phyloP scores from a whole-genome alignment of 2,329 filamentous ascomycete genomes.

The Microdochium bolleyi region DNA sequence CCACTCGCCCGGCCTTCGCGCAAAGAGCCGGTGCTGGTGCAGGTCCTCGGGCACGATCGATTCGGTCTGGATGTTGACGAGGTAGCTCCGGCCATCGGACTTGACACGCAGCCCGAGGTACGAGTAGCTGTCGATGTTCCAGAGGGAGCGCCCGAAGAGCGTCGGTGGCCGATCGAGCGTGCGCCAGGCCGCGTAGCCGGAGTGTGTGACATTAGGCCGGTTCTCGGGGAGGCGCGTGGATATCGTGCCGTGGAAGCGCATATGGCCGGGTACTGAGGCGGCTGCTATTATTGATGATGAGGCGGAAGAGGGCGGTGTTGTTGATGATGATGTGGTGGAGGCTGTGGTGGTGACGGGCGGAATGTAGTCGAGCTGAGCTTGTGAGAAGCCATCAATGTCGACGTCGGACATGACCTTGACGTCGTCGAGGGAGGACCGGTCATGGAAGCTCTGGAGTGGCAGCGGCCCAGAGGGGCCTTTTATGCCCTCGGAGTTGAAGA shows the following conservation, averaged over 20 bases:
- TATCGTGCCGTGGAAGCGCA: constrained; percentile 80
- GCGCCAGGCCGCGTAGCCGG: constrained; percentile 85
- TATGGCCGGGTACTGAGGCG: constrained; percentile 45
- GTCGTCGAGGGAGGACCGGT: constrained; percentile 33
- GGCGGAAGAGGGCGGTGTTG: constrained; percentile 9
- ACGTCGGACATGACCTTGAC: constrained; percentile 79
- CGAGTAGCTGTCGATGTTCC: constrained; percentile 83
- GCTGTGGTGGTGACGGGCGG: constrained; percentile 13
- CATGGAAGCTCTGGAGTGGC: constrained; percentile 56
- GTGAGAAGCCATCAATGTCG: constrained; percentile 81
- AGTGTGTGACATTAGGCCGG: constrained; percentile 65
- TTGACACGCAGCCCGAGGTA: constrained; percentile 85
- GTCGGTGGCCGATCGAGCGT: constrained; percentile 70
- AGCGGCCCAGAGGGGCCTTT: constrained; percentile 56
- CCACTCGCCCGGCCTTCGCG: constrained; percentile 76
- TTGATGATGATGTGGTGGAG: constrained; percentile 11
- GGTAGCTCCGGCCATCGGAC: constrained; percentile 85
- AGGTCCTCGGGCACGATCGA: constrained; percentile 90
- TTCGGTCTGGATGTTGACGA: constrained; percentile 93
- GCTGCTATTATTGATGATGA: constrained; percentile 10
- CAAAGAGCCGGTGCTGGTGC: constrained; percentile 85
- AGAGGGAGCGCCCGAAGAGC: constrained; percentile 77
- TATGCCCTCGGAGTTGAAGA: constrained; percentile 61
- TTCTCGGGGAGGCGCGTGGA: constrained; percentile 75
- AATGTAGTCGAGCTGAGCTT: constrained; percentile 61